Evolutionary conservation across 1,284 basidiomycete genomes (phyloP), one percentile per base, ranked within the genome.

Genomic region (Ganoderma sinense): DNA sequence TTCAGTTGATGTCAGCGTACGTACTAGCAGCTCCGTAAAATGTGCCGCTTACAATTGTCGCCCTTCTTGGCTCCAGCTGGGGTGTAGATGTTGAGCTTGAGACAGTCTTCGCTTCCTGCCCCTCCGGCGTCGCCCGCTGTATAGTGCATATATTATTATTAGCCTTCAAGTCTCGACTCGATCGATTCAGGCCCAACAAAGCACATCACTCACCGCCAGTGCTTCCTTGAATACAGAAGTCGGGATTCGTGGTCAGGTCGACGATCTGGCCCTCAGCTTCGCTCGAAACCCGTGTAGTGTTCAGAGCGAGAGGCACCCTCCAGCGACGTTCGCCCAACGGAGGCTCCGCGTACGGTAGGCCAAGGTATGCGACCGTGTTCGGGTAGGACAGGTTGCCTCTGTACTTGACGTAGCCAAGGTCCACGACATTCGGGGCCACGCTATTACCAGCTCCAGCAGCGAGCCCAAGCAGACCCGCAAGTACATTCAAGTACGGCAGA

Each of bases 171-270:
- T 39, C 33, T 36, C 18, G 11, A 51, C 56, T 7, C 4, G 1
- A 26, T 14, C 1, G 8, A 18, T 26, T 41, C 23, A n/a, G 16
- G 14, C 26, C 41, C 39, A 55, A 55, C n/a, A 18, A 40, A 6
- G 33, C 26, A n/a, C 40, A 29, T 1, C 5, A 78, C 83, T 70
- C 64, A 87, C 86, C 76, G 65, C 86, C 85, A 3, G 81, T 87
- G 20, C 82, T 84, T 5, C 88, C 87, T 76, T 90, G 89, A 39
- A 91, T 79, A 70, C 89, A 91, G 71, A 87, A 87, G 3, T 86
- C 78, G 0, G 88, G 87, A 73, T 89, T 86, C 23, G 79, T 71
- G 1, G 82, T 86, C 6, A 86, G 86, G 72, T 88, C 82, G 10
- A 90, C 75, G 11, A 86, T 77, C 36, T 78, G 53, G 2, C 84